Base-by-base conservation (phyloP, 1,139 yeast genomes). In the Candida sp. region DNA sequence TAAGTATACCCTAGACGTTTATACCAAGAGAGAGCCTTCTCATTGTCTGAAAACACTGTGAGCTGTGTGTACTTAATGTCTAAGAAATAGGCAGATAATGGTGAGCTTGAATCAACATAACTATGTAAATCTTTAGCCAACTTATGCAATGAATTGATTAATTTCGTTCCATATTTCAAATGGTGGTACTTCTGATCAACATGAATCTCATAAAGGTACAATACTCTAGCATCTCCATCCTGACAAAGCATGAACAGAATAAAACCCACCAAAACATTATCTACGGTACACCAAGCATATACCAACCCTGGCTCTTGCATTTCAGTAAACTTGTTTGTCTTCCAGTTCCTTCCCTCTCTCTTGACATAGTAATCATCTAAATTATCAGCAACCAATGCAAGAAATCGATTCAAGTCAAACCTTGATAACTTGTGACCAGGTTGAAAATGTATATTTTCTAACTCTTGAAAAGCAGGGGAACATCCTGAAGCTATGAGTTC, bases 141-240 rank as follows among this genome's bases (percentile, higher is more conserved):
- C 1, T 43, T 22, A 40, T 73, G 74, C 32, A 74, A 61, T 2
- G 47, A 36, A 1, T 40, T 43, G 39, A 79, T 57, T 29, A 79
- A 52, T 5, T 27, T 27, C 3, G 58, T 35, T 1, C 83, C 84
- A 3, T 68, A 39, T 9, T 63, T 56, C 11, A 45, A 45, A 7
- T 63, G 57, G 46, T 71, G 77, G 43, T 43, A 57, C 21, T 44
- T 21, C 1, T 63, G 58, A 21, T 47, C 44, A 3, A 78, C 68
- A 45, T 81, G 85, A 40, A 81, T 70, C 55, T 81, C 86, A 53
- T 77, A 81, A 33, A 81, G 61, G 51, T 78, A 81, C 5, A 81
- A 55, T 22, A 70, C 75, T 45, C 61, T 63, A 5, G 47, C 38
- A 5, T 46, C 55, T n/a, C 59, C 60, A 36, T 68, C 69, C 12